Base-by-base conservation (phyloP, 371 early-diverging fungal species). In the Smittium culicis region DNA sequence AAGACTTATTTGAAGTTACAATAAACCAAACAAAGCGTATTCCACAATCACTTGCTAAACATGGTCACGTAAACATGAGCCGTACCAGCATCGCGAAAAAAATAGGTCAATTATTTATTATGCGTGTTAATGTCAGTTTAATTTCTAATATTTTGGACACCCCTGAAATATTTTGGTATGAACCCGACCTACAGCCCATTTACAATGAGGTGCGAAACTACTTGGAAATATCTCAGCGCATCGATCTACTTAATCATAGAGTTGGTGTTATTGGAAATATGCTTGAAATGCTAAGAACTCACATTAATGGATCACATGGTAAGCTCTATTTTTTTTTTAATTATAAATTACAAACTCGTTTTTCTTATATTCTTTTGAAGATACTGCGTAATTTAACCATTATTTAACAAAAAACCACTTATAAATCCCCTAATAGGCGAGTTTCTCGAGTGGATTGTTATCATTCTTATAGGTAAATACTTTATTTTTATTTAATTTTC, bases 81-180 rank as follows among this genome's bases (percentile, higher is more conserved):
- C 82, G 88, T 64, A 80, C 80, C 68, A 86, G 85, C 34, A 84
- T 92, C 68, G 91, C 88, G 45, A 85, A 83, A 69, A 89, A 92
- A 74, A 92, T 92, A 67, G 91, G 89, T 2, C 85, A 91, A 75
- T 73, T 91, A 54, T 91, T 90, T 73, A 87, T 88, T 65, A 86
- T 89, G 84, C 83, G 93, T 8, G 90, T 91, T 76, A 89, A 92
- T 69, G 91, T 92, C 63, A 91, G 90, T 70, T 78, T 92, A 25
- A 92, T 93, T 20, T 83, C 83, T 55, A 88, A 88, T 63, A 86
- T 90, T 24, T 77, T 91, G 67, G 91, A 92, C 71, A 86, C 87
- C 33, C 93, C 92, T 34, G 92, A 93, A 69, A 85, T 91, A 54
- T 91, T 91, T 67, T 91, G 90, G 90, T 86, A 88, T 16, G 88